A percentile compares a stretch with the other conserved stretches of the same genome.
Evolutionary conservation across 176 grass and related monocot genomes (phyloP).

Genomic region (Aegilops speltoides): DNA sequence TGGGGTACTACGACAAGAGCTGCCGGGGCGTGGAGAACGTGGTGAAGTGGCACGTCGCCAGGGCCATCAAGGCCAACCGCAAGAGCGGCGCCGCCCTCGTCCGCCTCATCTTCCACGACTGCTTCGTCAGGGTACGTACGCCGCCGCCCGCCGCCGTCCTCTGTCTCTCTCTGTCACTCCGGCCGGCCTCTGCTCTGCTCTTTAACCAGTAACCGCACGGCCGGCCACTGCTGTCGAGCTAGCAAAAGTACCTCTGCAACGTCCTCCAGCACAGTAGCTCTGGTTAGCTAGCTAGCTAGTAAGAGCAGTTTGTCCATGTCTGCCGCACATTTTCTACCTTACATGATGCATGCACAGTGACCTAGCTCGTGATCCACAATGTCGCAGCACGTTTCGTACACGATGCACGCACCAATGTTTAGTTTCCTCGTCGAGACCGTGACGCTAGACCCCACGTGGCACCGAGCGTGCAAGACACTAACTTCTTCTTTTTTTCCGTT

Average conservation of each 20-base stretch:
- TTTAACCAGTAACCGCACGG: no score
- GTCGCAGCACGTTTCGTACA: background rate
- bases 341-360: background rate
- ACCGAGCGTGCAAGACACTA: no score
- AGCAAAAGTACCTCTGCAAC: background rate
- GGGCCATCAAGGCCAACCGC: conserved; percentile 43
- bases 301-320: background rate
- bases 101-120: conserved; percentile 85
- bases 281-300: background rate
- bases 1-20: conserved; percentile 45
- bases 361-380: background rate
- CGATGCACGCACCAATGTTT: no score
- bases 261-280: background rate
- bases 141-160: background rate
- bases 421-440: no score
- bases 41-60: conserved; percentile 47
- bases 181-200: background rate
- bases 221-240: background rate
- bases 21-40: conserved; percentile 39
- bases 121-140: conserved; percentile 70
- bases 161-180: background rate
- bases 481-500: no score
- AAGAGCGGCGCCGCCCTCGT: conserved; percentile 47
- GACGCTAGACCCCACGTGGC: no score
- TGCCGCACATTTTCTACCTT: background rate